Base-by-base conservation (phyloP, 2,329 filamentous ascomycete species). In the Claviceps pazoutovae region DNA sequence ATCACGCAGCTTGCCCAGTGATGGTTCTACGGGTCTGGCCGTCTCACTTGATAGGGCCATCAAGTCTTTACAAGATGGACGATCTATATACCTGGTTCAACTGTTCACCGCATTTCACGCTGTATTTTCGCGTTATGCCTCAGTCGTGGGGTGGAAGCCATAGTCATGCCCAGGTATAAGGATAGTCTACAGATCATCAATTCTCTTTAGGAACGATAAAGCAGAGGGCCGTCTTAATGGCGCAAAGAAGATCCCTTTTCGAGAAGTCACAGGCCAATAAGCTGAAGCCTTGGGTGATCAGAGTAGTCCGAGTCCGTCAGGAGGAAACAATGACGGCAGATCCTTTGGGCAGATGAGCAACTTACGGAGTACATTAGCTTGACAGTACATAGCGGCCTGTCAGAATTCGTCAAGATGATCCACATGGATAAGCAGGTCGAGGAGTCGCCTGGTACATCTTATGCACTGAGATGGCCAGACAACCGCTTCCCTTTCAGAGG, bases 401-500 rank as follows among this genome's bases (percentile, higher is more conserved):
- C 41, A 42, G 16, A 5, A 39, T 17, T 34, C 26, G 13, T 26
- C 7, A 39, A 49, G 39, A 16, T n/a, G 39, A 36, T 23, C 46
- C 47, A 34, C 42, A n/a, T 30, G 4, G 50, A 50, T 30, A 51
- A 53, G 36, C 51, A 45, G 46, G 21, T 52, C 48, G 48, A 43
- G 43, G 37, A 46, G 53, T 51, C 49, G 50, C 50, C 47, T 44
- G 54, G 49, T 53, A 57, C 51, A 54, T 23, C 23, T 23, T 23
- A 23, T 23, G 52, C 52, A 55, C 53, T 53, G 52, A 45, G 55
- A 46, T 30, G 43, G 51, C 44, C 55, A 26, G 23, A 23, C 23
- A 23, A 7, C 37, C 34, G 52, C 46, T 57, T 52, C 54, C 57
- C 56, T 51, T 53, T 50, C 50, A 57, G 51, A 53, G 54, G 56